Percentiles rank a stretch among this genome's conserved stretches.
phyloP scores from a whole-genome alignment of 805 yeast genomes.

The Zygoascus bituminiphila region DNA sequence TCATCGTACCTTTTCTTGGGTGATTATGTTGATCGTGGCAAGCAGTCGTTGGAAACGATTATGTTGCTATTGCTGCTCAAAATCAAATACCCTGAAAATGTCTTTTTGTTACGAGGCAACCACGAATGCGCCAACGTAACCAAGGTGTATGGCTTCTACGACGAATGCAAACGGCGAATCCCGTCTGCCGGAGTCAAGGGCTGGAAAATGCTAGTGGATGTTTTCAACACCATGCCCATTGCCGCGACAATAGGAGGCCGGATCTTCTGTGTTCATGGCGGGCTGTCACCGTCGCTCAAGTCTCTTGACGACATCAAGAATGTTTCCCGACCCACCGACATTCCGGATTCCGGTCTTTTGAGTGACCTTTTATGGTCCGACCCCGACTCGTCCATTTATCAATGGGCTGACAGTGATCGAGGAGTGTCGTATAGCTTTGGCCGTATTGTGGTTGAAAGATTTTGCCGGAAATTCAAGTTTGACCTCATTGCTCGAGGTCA shows the following conservation, averaged over 20 bases:
- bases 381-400: conserved; percentile 64
- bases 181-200: conserved; percentile 59
- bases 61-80: conserved; percentile 76
- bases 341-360: conserved; percentile 65
- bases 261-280: conserved; percentile 82
- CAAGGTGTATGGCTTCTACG: conserved; percentile 90
- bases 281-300: conserved; percentile 60
- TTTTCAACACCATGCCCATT: conserved; percentile 85
- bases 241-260: conserved; percentile 90
- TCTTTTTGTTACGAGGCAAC: conserved; percentile 82
- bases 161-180: conserved; percentile 81
- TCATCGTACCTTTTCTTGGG: conserved; percentile 85
- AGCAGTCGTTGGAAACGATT: conserved; percentile 86
- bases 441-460: conserved; percentile 62
- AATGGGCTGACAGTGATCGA: conserved; percentile 75
- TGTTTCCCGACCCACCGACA: conserved; percentile 68
- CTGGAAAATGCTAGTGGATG: conserved; percentile 86
- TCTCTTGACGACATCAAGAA: conserved; percentile 63
- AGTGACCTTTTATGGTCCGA: conserved; percentile 73
- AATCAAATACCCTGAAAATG: conserved; percentile 88
- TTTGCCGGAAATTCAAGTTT: conserved; percentile 58
- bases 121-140: conserved; percentile 96
- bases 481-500: conserved; percentile 73
- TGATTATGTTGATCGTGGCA: conserved; percentile 94
- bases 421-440: conserved; percentile 72